These are phyloP conservation scores for Suillus alpinus DNA, from an alignment of 768 basidiomycete genomes.

Conservation along the genomic window DNA sequence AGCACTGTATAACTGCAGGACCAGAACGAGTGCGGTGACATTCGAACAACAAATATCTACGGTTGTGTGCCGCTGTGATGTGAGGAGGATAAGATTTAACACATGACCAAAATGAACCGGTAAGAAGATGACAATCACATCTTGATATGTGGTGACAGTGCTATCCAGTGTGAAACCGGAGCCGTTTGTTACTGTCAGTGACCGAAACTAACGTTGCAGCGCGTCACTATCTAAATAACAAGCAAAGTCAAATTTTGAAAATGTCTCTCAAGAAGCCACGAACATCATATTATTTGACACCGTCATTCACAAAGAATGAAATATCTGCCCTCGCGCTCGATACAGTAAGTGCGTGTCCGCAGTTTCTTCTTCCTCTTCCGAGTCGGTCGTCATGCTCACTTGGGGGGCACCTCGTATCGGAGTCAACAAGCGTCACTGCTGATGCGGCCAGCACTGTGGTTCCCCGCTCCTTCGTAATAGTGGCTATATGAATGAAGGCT, in stretches of 20 bases:
- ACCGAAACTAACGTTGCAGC: too few relatives aligned
- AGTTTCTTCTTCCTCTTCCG: not conserved
- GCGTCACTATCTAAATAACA: not conserved
- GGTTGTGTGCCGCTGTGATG: not conserved
- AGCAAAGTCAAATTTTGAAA: not conserved
- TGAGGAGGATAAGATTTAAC: not conserved
- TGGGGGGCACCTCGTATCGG: constrained; percentile 18
- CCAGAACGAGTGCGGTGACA: not conserved
- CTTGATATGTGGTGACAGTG: not conserved
- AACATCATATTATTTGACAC: not conserved
- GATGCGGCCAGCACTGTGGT: constrained; percentile 71
- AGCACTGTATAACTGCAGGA: not conserved
- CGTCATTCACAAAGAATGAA: not conserved
- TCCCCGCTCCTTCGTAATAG: constrained; percentile 85
- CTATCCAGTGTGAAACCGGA: not conserved
- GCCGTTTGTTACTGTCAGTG: too few relatives aligned
- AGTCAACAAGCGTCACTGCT: constrained; percentile 66
- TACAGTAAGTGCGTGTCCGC: not conserved
- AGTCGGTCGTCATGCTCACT: not conserved
- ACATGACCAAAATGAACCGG: not conserved
- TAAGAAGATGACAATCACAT: too few relatives aligned
- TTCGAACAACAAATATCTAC: not conserved
- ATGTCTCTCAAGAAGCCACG: not conserved
- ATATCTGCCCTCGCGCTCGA: not conserved
- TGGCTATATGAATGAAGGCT: constrained; percentile 42